These are phyloP conservation scores for Pezicula radicicola DNA, from an alignment of 2,329 filamentous ascomycete genomes.

Conservation along the genomic window DNA sequence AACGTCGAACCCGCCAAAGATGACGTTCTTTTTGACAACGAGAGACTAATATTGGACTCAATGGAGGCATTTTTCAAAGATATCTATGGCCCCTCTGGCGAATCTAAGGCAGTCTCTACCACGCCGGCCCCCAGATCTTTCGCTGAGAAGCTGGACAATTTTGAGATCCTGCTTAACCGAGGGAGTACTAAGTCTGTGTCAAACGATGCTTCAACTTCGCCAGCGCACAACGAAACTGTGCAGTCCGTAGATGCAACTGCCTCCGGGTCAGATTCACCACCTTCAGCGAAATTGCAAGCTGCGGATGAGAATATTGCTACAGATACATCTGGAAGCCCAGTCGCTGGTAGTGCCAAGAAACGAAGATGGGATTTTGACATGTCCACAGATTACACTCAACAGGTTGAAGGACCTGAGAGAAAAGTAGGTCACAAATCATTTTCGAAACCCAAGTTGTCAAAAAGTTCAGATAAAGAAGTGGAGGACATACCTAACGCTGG, in stretches of 20 bases:
- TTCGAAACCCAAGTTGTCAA: background rate
- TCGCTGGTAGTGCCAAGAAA: background rate
- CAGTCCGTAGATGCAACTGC: too few species aligned
- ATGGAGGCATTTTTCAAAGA: slow-evolving; percentile 24
- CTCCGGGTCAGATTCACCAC: background rate
- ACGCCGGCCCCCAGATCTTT: background rate
- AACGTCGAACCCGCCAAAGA: slow-evolving; percentile 73
- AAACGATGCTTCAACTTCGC: background rate
- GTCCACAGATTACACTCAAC: slow-evolving; percentile 42
- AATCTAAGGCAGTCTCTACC: slow-evolving; percentile 2
- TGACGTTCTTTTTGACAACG: slow-evolving; percentile 65
- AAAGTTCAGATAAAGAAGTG: background rate
- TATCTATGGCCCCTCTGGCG: slow-evolving; percentile 18
- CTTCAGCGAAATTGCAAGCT: background rate
- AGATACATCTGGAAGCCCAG: background rate
- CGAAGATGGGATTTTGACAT: slow-evolving; percentile 35
- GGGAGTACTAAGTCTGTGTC: slow-evolving; percentile 1
- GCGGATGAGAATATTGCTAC: background rate
- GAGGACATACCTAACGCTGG: background rate
- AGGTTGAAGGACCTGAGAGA: slow-evolving; percentile 31
- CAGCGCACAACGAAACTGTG: too few species aligned
- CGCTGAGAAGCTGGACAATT: slow-evolving; percentile 8
- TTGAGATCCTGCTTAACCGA: slow-evolving; percentile 23
- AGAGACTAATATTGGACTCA: slow-evolving; percentile 36
- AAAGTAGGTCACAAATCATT: background rate